phyloP scores from a whole-genome alignment of 495 filamentous ascomycete genomes.

The Daldinia concentrica region DNA sequence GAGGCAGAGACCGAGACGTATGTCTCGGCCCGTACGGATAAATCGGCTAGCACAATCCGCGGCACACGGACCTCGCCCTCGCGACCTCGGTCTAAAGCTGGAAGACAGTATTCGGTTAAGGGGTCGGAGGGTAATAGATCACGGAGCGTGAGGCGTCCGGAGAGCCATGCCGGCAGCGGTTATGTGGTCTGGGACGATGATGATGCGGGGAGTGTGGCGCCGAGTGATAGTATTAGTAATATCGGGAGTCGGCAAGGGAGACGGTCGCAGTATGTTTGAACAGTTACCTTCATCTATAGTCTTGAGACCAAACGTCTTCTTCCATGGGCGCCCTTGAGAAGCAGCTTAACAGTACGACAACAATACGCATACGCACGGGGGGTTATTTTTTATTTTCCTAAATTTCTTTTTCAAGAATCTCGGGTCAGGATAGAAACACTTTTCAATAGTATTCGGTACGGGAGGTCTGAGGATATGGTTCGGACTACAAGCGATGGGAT shows the following conservation, averaged over 20 bases:
- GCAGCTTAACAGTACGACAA: too few species aligned
- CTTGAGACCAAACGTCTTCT: too few species aligned
- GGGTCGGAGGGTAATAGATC: slow-evolving; percentile 36
- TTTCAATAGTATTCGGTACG: not conserved
- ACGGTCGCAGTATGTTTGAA: slow-evolving; percentile 30
- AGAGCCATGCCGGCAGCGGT: slow-evolving; percentile 52
- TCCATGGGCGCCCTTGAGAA: too few species aligned
- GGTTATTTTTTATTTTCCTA: too few species aligned
- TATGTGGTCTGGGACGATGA: slow-evolving; percentile 47
- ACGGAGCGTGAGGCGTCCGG: slow-evolving; percentile 51
- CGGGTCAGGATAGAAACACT: too few species aligned
- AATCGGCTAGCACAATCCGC: slow-evolving; percentile 46
- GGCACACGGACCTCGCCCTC: slow-evolving; percentile 30
- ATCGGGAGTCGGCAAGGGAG: slow-evolving; percentile 59
- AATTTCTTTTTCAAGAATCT: too few species aligned
- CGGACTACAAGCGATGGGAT: not conserved
- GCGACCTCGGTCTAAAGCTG: slow-evolving; percentile 44
- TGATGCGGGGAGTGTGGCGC: slow-evolving; percentile 60
- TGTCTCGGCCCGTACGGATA: slow-evolving; percentile 51
- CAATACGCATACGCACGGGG: too few species aligned
- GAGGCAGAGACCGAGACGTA: slow-evolving; percentile 49
- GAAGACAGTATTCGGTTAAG: slow-evolving; percentile 47
- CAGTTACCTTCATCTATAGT: not conserved
- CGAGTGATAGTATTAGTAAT: slow-evolving; percentile 74
- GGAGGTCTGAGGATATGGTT: not conserved